Evolutionary conservation across 805 yeast species (phyloP).

Genomic region (Lipomyces sp.): DNA sequence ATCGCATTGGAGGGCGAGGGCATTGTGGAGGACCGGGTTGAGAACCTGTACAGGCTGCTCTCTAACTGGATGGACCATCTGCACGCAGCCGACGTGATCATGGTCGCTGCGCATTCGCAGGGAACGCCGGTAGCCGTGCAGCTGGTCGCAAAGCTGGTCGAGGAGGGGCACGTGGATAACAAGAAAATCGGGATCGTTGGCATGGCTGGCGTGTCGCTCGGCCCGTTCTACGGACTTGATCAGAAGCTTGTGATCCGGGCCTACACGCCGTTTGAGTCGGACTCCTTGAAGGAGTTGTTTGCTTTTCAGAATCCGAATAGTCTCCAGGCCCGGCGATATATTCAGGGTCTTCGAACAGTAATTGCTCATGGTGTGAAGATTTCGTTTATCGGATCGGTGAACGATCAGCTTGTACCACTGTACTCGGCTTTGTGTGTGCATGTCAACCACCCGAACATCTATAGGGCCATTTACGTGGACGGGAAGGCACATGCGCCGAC

Average conservation of each 20-base stretch:
- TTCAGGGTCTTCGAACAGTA: constrained; percentile 62
- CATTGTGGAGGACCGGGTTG: constrained; percentile 79
- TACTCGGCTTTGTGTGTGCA: constrained; percentile 84
- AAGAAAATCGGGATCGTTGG: constrained; percentile 67
- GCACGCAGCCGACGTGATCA: constrained; percentile 71
- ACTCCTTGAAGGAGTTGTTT: constrained; percentile 78
- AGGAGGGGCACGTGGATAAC: constrained; percentile 47
- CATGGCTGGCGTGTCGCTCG: constrained; percentile 95
- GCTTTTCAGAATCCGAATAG: constrained; percentile 79
- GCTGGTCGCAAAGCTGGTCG: constrained; percentile 68
- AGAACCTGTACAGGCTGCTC: constrained; percentile 69
- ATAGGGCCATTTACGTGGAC: constrained; percentile 85
- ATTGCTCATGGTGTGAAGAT: constrained; percentile 71
- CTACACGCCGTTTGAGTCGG: constrained; percentile 84
- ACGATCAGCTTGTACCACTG: constrained; percentile 91
- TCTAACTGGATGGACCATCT: constrained; percentile 62
- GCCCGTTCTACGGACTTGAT: constrained; percentile 90
- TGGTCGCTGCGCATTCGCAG: constrained; percentile 91
- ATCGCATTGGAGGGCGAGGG: constrained; percentile 95
- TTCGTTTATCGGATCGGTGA: constrained; percentile 80
- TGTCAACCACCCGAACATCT: constrained; percentile 83
- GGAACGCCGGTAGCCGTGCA: constrained; percentile 91
- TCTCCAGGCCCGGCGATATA: constrained; percentile 64
- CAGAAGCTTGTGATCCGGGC: constrained; percentile 81
- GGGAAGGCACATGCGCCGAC: constrained; percentile 64